Conservation (phyloP, 192 early-diverging fungal species). For the Paraglomus brasilianum region DNA sequence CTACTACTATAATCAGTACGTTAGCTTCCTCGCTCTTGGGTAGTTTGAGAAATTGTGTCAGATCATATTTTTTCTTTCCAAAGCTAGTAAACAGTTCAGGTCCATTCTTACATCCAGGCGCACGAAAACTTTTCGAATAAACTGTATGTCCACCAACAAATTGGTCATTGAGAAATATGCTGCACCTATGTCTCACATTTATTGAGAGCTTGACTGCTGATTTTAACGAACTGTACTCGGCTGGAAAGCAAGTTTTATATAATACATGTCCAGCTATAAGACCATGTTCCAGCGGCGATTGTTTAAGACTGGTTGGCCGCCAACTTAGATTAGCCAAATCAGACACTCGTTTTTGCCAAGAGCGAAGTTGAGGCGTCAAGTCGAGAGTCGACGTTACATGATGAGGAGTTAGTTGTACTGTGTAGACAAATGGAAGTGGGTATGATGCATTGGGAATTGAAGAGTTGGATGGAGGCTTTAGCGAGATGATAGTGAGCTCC, state of each 20-base stretch:
- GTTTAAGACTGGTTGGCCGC: conserved; percentile 35
- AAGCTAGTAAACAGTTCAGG: conserved; percentile 58
- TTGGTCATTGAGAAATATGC: conserved; percentile 66
- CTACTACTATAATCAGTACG: conserved; percentile 67
- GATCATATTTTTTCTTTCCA: conserved; percentile 59
- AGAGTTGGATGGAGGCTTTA: conserved; percentile 23
- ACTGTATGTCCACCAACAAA: conserved; percentile 80
- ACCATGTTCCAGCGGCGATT: conserved; percentile 22
- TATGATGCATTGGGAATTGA: conserved; percentile 19
- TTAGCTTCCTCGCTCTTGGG: conserved; percentile 56
- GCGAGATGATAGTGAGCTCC: conserved; percentile 41
- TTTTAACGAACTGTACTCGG: conserved; percentile 34
- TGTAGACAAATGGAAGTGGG: conserved; percentile 29
- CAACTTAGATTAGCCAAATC: conserved; percentile 35
- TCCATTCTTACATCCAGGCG: conserved; percentile 67
- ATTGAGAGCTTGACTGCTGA: conserved; percentile 52
- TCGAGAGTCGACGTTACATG: conserved; percentile 28
- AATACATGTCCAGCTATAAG: conserved; percentile 23
- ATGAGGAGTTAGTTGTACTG: conserved; percentile 2
- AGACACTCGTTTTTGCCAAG: conserved; percentile 33
- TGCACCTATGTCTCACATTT: conserved; percentile 72
- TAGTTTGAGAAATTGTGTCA: conserved; percentile 37
- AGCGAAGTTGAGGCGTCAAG: conserved; percentile 22
- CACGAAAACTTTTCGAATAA: conserved; percentile 56
- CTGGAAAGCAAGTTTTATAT: not conserved